Evolutionary conservation across 495 filamentous ascomycete species (phyloP).

Genomic region (Xeromyces bisporus): DNA sequence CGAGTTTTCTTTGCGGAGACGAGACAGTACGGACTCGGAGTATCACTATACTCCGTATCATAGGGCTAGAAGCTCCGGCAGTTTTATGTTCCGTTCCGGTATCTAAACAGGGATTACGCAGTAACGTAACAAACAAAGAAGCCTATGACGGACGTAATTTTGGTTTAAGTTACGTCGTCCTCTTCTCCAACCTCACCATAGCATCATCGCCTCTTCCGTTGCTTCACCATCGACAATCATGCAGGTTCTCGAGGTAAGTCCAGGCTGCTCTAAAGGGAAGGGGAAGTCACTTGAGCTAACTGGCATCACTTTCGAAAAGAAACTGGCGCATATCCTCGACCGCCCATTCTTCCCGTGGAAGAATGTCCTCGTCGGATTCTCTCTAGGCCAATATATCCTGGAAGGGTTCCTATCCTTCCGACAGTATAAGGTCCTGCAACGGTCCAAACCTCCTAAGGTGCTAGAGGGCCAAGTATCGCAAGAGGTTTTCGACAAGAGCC

Average conservation of each 20-base stretch:
- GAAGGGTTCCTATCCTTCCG: conserved; percentile 72
- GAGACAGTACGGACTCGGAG: no score
- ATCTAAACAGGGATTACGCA: no score
- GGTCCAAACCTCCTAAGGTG: conserved; percentile 64
- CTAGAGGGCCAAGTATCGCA: conserved; percentile 73
- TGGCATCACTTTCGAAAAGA: conserved; percentile 30
- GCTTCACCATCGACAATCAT: conserved; percentile 12
- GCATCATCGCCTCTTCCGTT: conserved; percentile 5
- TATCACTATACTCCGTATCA: no score
- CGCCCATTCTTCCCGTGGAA: conserved; percentile 94
- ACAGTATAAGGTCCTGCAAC: conserved; percentile 71
- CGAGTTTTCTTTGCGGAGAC: no score
- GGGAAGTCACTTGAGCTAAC: conserved; percentile 1
- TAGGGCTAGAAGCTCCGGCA: no score
- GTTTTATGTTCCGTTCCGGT: no score
- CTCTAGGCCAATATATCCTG: conserved; percentile 69
- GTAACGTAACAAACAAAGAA: background rate
- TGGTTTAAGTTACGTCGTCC: conserved; percentile 1
- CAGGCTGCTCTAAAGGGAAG: no score
- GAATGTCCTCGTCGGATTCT: conserved; percentile 84
- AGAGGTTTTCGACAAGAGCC: conserved; percentile 85
- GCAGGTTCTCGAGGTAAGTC: conserved; percentile 29
- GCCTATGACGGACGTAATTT: background rate
- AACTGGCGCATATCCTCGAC: conserved; percentile 74
- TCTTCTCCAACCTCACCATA: conserved; percentile 7